A percentile compares a stretch with the other conserved stretches of the same genome.
Evolutionary conservation across 2,329 filamentous ascomycete genomes (phyloP).

Genomic region (Fusarium sp.): DNA sequence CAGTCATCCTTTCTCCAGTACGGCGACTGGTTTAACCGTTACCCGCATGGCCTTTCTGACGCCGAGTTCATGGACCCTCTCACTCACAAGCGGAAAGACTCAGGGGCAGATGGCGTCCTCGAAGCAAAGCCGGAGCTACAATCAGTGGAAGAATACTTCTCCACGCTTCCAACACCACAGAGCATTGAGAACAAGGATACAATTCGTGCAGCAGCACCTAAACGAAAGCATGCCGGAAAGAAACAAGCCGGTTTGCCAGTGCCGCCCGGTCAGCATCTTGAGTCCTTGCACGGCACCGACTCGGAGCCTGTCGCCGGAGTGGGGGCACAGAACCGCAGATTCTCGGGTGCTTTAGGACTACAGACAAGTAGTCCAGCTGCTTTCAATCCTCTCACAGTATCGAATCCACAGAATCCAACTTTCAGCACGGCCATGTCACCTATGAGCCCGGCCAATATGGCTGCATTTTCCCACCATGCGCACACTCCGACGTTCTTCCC

Average conservation of each 20-base stretch:
- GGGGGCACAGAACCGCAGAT: conserved; percentile 53
- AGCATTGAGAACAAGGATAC: conserved; percentile 57
- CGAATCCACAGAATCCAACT: conserved; percentile 57
- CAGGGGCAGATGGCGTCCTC: conserved; percentile 87
- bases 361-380: conserved; percentile 57
- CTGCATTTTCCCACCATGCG: conserved; percentile 56
- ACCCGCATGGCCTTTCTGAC: conserved; percentile 90
- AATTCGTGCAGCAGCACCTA: conserved; percentile 44
- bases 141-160: conserved; percentile 95
- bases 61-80: conserved; percentile 85
- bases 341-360: conserved; percentile 57
- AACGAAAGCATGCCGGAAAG: conserved; percentile 58
- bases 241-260: conserved; percentile 40
- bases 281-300: conserved; percentile 40
- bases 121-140: conserved; percentile 92
- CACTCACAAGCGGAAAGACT: conserved; percentile 76
- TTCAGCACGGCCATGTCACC: conserved; percentile 66
- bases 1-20: conserved; percentile 86
- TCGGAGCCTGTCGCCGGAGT: conserved; percentile 25
- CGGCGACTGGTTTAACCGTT: conserved; percentile 96
- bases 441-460: conserved; percentile 64
- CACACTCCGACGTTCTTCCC: conserved; percentile 61
- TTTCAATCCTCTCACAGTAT: conserved; percentile 59
- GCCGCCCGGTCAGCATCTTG: conserved; percentile 40
- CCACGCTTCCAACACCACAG: conserved; percentile 75